phyloP scores from a whole-genome alignment of 306 rosid species.

The Cicer bijugum region DNA sequence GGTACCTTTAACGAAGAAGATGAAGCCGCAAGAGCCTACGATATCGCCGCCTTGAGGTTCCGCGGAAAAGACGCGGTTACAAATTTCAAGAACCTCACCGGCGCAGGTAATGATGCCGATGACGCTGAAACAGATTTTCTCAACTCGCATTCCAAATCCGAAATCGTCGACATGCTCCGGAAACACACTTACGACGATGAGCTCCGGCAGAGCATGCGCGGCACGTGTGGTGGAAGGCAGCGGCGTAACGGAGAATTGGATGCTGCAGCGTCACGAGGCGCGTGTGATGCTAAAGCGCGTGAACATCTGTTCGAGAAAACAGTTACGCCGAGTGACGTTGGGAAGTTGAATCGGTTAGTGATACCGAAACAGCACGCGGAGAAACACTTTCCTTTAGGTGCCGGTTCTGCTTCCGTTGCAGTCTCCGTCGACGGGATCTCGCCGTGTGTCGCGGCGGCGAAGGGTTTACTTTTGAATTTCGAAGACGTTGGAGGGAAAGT shows the following conservation, averaged over 20 bases:
- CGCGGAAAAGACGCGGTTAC: conserved; percentile 94
- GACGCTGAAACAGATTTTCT: conserved; percentile 58
- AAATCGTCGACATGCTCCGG: conserved; percentile 95
- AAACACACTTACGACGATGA: conserved; percentile 94
- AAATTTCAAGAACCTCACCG: conserved; percentile 61
- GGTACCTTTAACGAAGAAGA: conserved; percentile 96
- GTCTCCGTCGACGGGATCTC: conserved; percentile 21
- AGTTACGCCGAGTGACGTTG: conserved; percentile 96
- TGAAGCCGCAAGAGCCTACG: conserved; percentile 91
- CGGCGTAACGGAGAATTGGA: not conserved
- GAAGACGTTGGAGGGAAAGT: conserved; percentile 96
- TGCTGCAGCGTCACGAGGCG: not conserved
- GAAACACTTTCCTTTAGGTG: conserved; percentile 77
- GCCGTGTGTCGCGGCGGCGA: conserved; percentile 41
- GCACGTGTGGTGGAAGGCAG: conserved; percentile 42
- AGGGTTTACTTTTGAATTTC: conserved; percentile 74
- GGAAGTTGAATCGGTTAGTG: conserved; percentile 84
- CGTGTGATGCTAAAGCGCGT: conserved; percentile 51
- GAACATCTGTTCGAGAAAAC: conserved; percentile 87
- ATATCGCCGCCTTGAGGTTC: conserved; percentile 85
- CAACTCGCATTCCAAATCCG: conserved; percentile 81
- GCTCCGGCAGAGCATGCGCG: conserved; percentile 73
- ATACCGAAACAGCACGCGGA: conserved; percentile 98
- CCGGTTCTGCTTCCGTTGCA: not conserved
- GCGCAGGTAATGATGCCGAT: not conserved